Percentiles rank a stretch among this genome's conserved stretches.
Evolutionary conservation across 2,329 filamentous ascomycete genomes (phyloP).

Genomic region (Lithohypha guttulata): DNA sequence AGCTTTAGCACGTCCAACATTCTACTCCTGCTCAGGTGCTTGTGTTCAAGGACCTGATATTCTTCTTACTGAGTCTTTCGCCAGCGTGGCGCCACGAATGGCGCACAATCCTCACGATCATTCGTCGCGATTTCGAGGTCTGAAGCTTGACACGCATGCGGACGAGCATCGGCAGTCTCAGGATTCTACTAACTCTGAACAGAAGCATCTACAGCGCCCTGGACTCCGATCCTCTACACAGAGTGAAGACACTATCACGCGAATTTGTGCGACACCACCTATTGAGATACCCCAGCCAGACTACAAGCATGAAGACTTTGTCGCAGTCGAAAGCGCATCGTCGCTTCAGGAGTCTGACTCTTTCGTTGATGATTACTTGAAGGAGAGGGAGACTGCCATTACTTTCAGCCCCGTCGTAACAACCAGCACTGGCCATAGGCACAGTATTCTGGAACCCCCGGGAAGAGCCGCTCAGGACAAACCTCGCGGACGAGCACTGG

Average conservation of each 20-base stretch:
- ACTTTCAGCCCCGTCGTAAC: conserved; percentile 33
- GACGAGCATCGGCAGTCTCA: not conserved
- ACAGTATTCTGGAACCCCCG: conserved; percentile 31
- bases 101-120: conserved; percentile 2
- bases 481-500: conserved; percentile 15
- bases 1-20: too few species aligned
- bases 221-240: conserved; percentile 11
- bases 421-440: conserved; percentile 30
- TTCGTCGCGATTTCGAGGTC: not conserved
- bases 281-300: conserved; percentile 31
- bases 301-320: too few species aligned
- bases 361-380: conserved; percentile 30
- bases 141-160: conserved; percentile 1
- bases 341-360: conserved; percentile 22
- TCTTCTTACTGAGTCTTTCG: not conserved
- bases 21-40: too few species aligned
- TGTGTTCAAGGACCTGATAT: too few species aligned
- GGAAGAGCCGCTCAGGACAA: conserved; percentile 24
- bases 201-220: conserved; percentile 7
- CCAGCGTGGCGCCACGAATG: conserved; percentile 6
- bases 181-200: not conserved
- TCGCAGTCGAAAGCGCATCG: conserved; percentile 22
- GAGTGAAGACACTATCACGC: conserved; percentile 18
- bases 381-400: conserved; percentile 32
- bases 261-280: conserved; percentile 31